A percentile compares a stretch with the other conserved stretches of the same genome.
These are phyloP conservation scores for Grifola frondosa DNA, from an alignment of 1,284 basidiomycete species.

Conservation along the genomic window DNA sequence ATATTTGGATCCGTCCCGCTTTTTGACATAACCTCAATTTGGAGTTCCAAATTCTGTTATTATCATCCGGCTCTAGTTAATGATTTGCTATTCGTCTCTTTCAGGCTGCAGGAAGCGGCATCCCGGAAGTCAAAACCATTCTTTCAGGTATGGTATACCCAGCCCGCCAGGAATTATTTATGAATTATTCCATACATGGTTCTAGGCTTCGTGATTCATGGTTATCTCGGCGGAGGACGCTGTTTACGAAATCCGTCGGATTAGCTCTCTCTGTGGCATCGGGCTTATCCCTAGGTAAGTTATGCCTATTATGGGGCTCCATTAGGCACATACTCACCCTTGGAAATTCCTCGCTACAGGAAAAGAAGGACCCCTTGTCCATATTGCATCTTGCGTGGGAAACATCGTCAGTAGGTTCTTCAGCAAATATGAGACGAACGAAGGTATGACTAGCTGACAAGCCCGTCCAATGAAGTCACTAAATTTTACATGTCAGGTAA, in stretches of 20 bases:
- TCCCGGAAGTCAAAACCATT: conserved; percentile 97
- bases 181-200: not conserved
- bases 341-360: conserved; percentile 30
- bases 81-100: conserved; percentile 5
- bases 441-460: conserved; percentile 63
- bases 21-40: no score
- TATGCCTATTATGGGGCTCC: not conserved
- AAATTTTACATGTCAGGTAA: conserved; percentile 58
- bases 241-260: conserved; percentile 91
- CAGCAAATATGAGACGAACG: conserved; percentile 89
- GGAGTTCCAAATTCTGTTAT: not conserved
- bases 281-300: conserved; percentile 77
- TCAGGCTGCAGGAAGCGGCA: conserved; percentile 92
- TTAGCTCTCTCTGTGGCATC: conserved; percentile 90
- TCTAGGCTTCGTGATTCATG: conserved; percentile 94
- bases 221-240: conserved; percentile 90
- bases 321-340: not conserved
- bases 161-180: not conserved
- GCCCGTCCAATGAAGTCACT: no score
- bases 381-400: conserved; percentile 92
- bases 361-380: conserved; percentile 96
- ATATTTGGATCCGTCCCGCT: no score
- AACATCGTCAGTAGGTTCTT: conserved; percentile 92
- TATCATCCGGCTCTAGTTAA: not conserved
- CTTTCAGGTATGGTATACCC: conserved; percentile 63